Conservation (phyloP, 2,329 filamentous ascomycete genomes). For the Beauveria scarabaeidicola region DNA sequence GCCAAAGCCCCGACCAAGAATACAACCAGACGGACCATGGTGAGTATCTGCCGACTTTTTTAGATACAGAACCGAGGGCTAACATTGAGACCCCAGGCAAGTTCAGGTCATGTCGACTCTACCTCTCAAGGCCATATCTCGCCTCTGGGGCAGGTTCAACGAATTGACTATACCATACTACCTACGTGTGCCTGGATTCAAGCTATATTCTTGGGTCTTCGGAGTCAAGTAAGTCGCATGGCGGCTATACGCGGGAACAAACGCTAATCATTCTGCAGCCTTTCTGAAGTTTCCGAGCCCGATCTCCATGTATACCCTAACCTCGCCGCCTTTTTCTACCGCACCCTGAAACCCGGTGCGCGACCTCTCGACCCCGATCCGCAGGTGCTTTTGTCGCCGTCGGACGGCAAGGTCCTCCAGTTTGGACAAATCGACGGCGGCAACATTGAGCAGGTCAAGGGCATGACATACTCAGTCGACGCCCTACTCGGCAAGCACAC, state of each 20-base stretch:
- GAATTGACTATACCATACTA: slow-evolving; percentile 83
- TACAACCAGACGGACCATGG: slow-evolving; percentile 81
- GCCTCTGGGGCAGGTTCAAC: slow-evolving; percentile 87
- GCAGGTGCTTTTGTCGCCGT: slow-evolving; percentile 74
- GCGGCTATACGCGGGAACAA: neutral
- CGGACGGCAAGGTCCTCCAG: slow-evolving; percentile 85
- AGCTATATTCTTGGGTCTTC: slow-evolving; percentile 82
- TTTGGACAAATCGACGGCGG: slow-evolving; percentile 87
- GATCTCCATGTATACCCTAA: slow-evolving; percentile 89
- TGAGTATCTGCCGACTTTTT: slow-evolving; percentile 24
- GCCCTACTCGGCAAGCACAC: slow-evolving; percentile 70
- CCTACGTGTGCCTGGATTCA: slow-evolving; percentile 81
- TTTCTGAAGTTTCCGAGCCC: slow-evolving; percentile 78
- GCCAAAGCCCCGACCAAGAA: slow-evolving; percentile 43
- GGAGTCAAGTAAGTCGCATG: slow-evolving; percentile 58
- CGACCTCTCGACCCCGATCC: slow-evolving; percentile 76
- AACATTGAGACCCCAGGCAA: slow-evolving; percentile 42
- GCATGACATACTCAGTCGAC: slow-evolving; percentile 94
- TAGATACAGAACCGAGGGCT: neutral
- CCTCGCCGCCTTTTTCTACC: slow-evolving; percentile 94
- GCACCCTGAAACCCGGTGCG: slow-evolving; percentile 79
- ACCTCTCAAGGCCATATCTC: slow-evolving; percentile 81
- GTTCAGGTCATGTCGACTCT: slow-evolving; percentile 91
- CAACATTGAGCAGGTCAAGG: slow-evolving; percentile 97
- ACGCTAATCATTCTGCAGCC: slow-evolving; percentile 33